These are phyloP conservation scores for Ophiostoma himal-ulmi DNA, from an alignment of 2,329 filamentous ascomycete genomes.

Conservation along the genomic window DNA sequence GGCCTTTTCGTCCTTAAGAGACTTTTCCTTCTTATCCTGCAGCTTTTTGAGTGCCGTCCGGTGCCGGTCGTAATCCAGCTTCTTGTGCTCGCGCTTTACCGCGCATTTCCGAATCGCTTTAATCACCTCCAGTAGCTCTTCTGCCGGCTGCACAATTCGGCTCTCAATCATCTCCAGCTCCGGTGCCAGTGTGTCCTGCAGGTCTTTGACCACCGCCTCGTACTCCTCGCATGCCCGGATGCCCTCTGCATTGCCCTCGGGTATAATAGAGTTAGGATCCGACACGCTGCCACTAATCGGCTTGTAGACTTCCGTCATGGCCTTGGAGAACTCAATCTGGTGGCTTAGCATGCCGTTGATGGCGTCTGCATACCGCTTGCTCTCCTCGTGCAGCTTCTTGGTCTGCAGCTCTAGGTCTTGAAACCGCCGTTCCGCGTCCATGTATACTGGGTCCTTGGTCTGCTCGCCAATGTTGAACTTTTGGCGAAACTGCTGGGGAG, in stretches of 20 bases:
- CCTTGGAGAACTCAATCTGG: constrained; percentile 97
- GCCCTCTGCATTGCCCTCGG: constrained; percentile 85
- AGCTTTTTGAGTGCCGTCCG: constrained; percentile 81
- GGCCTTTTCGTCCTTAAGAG: constrained; percentile 93
- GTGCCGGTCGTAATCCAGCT: constrained; percentile 91
- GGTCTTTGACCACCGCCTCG: constrained; percentile 79
- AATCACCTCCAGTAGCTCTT: constrained; percentile 89
- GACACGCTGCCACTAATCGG: constrained; percentile 94
- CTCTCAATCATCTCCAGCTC: constrained; percentile 97
- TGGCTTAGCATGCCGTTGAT: constrained; percentile 97
- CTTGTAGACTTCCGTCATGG: constrained; percentile 94
- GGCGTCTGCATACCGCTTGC: constrained; percentile 92
- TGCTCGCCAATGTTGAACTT: constrained; percentile 94
- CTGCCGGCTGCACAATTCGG: constrained; percentile 83
- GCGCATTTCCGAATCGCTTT: constrained; percentile 89
- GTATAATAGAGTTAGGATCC: constrained; percentile 75
- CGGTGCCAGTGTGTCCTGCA: constrained; percentile 80
- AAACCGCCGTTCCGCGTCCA: constrained; percentile 90
- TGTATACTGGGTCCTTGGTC: constrained; percentile 91
- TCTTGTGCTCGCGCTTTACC: constrained; percentile 91
- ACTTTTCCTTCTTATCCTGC: constrained; percentile 96
- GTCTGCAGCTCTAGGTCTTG: constrained; percentile 91
- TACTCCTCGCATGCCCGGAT: constrained; percentile 97
- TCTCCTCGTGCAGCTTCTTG: constrained; percentile 94
- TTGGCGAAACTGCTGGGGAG: constrained; percentile 84